A percentile compares a stretch with the other conserved stretches of the same genome.
These are phyloP conservation scores for Epichloe sp. DNA, from an alignment of 2,329 filamentous ascomycete species.

Conservation along the genomic window DNA sequence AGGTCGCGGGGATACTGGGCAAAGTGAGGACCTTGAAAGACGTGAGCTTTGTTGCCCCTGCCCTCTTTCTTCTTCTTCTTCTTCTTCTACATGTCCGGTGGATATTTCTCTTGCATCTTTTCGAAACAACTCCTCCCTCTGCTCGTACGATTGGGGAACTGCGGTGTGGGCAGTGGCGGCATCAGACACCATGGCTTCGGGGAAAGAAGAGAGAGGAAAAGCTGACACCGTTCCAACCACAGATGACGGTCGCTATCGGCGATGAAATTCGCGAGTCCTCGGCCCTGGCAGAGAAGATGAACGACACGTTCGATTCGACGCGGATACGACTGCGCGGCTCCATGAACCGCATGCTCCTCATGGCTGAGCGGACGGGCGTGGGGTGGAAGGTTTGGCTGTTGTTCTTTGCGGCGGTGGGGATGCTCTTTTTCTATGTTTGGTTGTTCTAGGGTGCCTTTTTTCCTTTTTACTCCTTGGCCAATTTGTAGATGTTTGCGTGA, in stretches of 20 bases:
- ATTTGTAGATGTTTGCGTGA: no score
- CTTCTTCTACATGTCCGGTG: not conserved
- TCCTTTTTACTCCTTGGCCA: no score
- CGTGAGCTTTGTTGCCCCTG: slow-evolving; percentile 37
- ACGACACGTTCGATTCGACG: slow-evolving; percentile 82
- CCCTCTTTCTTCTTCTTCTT: not conserved
- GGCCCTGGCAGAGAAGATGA: slow-evolving; percentile 86
- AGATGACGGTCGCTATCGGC: slow-evolving; percentile 88
- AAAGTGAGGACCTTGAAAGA: slow-evolving; percentile 86
- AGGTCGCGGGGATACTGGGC: slow-evolving; percentile 79
- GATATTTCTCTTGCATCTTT: no score
- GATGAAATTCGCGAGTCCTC: slow-evolving; percentile 89
- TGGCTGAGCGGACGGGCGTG: slow-evolving; percentile 90
- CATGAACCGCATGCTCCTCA: slow-evolving; percentile 93
- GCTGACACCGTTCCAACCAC: not conserved
- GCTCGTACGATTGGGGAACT: no score
- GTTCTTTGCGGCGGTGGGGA: slow-evolving; percentile 73
- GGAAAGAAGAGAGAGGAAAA: no score
- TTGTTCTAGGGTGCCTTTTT: slow-evolving; percentile 43
- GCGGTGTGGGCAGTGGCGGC: no score
- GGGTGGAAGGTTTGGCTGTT: slow-evolving; percentile 88
- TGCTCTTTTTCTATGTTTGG: slow-evolving; percentile 90
- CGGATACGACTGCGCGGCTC: slow-evolving; percentile 71
- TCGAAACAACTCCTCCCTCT: no score
- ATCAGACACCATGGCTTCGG: no score